These are phyloP conservation scores for Didymella pomorum DNA, from an alignment of 2,329 filamentous ascomycete genomes.

Conservation along the genomic window DNA sequence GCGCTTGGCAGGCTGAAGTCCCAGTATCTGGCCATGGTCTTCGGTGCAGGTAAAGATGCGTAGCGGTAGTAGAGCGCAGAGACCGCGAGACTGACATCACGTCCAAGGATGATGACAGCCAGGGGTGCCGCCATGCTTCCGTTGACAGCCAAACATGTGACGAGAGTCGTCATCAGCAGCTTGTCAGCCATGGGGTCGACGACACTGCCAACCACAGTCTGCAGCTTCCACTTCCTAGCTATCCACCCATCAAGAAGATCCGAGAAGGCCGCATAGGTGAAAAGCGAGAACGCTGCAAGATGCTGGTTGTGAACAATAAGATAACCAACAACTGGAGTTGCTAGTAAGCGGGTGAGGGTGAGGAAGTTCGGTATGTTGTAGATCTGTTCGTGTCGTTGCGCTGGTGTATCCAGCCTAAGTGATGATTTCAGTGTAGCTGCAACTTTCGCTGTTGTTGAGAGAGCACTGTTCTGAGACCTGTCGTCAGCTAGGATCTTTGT, in stretches of 20 bases:
- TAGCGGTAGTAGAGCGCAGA: slow-evolving; percentile 95
- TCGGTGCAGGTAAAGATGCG: slow-evolving; percentile 91
- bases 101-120: slow-evolving; percentile 86
- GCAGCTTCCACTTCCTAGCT: slow-evolving; percentile 82
- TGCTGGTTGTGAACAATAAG: slow-evolving; percentile 85
- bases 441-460: slow-evolving; percentile 31
- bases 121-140: slow-evolving; percentile 86
- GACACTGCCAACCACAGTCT: slow-evolving; percentile 93
- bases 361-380: slow-evolving; percentile 96
- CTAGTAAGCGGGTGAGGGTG: slow-evolving; percentile 83
- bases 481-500: slow-evolving; percentile 5
- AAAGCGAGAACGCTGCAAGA: slow-evolving; percentile 80
- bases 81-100: slow-evolving; percentile 82
- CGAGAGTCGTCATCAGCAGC: slow-evolving; percentile 90
- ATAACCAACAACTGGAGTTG: slow-evolving; percentile 87
- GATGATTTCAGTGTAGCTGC: slow-evolving; percentile 41
- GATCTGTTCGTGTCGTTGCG: slow-evolving; percentile 74
- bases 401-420: slow-evolving; percentile 32
- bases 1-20: slow-evolving; percentile 92
- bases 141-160: slow-evolving; percentile 83
- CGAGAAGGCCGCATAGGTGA: slow-evolving; percentile 89
- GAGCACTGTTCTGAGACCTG: slow-evolving; percentile 4
- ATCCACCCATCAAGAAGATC: slow-evolving; percentile 96
- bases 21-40: slow-evolving; percentile 94
- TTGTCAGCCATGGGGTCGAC: slow-evolving; percentile 95